A percentile compares a stretch with the other conserved stretches of the same genome.
Conservation (phyloP, 2,329 filamentous ascomycete genomes). For the Xylaria sp. region DNA sequence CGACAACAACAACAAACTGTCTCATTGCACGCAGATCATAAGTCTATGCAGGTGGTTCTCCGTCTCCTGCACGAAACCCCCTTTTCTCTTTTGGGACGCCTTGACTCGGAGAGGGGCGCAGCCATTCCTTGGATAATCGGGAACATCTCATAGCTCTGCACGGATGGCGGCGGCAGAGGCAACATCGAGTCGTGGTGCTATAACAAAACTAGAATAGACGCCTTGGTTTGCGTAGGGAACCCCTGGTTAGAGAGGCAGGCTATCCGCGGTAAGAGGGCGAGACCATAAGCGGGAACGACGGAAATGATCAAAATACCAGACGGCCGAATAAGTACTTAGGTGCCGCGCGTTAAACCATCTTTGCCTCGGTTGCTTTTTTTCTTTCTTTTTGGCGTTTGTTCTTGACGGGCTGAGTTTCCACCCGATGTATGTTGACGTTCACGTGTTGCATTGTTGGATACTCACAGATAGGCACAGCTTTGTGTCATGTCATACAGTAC, state of each 20-base stretch:
- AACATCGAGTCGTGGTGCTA: constrained; percentile 4
- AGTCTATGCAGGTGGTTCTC: too few species aligned
- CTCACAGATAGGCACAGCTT: too few species aligned
- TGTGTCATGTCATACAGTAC: background rate
- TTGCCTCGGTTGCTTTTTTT: background rate
- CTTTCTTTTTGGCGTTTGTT: background rate
- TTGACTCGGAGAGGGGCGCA: constrained; percentile 30
- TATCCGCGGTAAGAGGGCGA: background rate
- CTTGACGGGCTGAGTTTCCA: background rate
- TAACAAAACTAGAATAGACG: background rate
- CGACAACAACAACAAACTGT: background rate
- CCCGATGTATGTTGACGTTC: background rate
- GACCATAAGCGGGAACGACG: constrained; percentile 12
- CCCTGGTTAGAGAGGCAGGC: background rate
- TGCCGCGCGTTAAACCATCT: background rate
- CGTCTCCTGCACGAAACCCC: constrained; percentile 1
- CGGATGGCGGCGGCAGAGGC: background rate
- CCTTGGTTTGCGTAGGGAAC: background rate
- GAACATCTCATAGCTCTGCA: constrained; percentile 24
- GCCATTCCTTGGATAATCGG: constrained; percentile 29
- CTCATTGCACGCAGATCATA: background rate
- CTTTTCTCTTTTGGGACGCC: constrained; percentile 25
- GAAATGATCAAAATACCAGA: constrained; percentile 16
- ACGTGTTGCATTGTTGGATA: background rate
- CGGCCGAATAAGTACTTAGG: background rate